These are phyloP conservation scores for Spongospora subterranea DNA, from an alignment of 208 protist species.

Conservation along the genomic window DNA sequence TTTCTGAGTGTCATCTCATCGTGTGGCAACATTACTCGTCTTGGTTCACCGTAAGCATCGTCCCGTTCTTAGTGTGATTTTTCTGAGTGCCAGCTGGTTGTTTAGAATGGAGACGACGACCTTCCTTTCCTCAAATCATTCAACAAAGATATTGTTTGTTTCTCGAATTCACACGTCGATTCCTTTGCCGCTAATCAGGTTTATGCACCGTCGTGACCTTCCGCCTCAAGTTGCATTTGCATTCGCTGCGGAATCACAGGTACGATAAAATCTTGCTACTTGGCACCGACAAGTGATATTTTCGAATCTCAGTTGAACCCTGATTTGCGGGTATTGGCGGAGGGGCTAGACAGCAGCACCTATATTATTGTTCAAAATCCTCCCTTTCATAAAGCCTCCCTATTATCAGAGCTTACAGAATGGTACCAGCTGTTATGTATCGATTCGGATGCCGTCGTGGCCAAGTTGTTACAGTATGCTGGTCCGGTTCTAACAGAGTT, in stretches of 20 bases:
- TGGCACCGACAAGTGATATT: not conserved
- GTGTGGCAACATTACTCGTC: not conserved
- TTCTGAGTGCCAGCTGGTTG: not conserved
- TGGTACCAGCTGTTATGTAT: not conserved
- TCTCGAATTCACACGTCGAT: not conserved
- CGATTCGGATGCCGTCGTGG: not conserved
- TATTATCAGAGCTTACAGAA: not conserved
- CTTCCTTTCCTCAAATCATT: not conserved
- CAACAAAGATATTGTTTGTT: not conserved
- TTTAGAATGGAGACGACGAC: not conserved
- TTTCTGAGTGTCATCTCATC: not conserved
- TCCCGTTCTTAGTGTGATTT: not conserved
- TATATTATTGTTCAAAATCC: not conserved
- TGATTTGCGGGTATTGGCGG: not conserved
- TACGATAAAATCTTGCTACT: not conserved
- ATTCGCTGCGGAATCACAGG: not conserved
- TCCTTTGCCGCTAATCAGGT: not conserved
- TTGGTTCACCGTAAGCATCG: not conserved
- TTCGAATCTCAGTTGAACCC: not conserved
- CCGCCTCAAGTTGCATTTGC: not conserved
- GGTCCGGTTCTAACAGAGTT: not conserved
- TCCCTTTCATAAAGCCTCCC: too few relatives aligned
- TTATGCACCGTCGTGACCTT: not conserved
- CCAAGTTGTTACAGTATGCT: not conserved
- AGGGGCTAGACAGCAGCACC: not conserved